Base-by-base conservation (phyloP, 2,329 filamentous ascomycete species). In the Penicillium digitatum region DNA sequence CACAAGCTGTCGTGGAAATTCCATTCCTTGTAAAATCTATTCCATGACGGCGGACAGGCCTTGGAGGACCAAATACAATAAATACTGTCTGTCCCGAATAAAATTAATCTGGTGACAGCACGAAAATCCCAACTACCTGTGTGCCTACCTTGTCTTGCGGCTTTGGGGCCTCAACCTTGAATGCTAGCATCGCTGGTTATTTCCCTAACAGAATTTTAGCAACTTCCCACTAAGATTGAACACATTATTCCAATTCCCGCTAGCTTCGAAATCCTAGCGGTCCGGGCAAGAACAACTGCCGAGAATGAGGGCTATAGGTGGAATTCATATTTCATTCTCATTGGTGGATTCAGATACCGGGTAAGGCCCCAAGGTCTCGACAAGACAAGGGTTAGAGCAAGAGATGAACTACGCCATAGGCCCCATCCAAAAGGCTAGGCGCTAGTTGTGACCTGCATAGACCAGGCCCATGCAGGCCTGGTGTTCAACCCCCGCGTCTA, bases 1-100 rank as follows among this genome's bases (percentile, higher is more conserved):
- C 80, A 78, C 54, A 74, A 76, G 59, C 68, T 78, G 1, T 64
- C 68, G 35, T 84, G 81, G 81, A 79, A 65, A 61, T 84, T 82
- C 60, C 80, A 81, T 44, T 26, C 45, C 29, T 26, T 51, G 2
- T 32, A 32, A 5, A 4, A 16, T 16, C 7, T 22, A 44, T 11
- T 16, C n/a, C 7, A 16, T 45, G 1, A 5, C 1, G 8, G 14
- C 27, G 11, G 10, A 6, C 3, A 22, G 12, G 18, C 5, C 3
- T 22, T 31, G 12, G 27, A 32, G 42, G 22, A 45, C 32, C 5
- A 32, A 22, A 32, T 10, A 3, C n/a, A 31, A 16, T 11, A 45
- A 22, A 22, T 22, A 16, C 10, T 16, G 22, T 7, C 7, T 27
- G 3, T 27, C 38, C 26, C 14, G 14, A 40, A 40, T 40, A 7